Evolutionary conservation across 768 basidiomycete species (phyloP).

Genomic region (Leccinum rimulosum): DNA sequence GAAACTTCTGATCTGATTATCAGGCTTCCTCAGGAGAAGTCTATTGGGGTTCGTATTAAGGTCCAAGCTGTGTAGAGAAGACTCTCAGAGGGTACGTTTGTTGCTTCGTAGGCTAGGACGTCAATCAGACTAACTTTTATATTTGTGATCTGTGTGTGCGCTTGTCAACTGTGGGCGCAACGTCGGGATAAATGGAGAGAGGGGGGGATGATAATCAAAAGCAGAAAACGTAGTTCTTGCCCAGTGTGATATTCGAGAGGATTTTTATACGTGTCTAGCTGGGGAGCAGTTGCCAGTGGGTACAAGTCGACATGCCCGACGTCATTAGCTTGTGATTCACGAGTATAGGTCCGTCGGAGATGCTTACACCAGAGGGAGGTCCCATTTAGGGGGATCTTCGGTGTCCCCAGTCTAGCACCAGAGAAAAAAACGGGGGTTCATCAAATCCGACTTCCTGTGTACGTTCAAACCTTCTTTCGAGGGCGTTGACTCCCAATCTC

Average conservation of each 20-base stretch:
- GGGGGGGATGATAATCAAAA: background rate
- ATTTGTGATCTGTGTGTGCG: background rate
- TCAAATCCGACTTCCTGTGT: background rate
- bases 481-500: conserved; percentile 3
- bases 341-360: too few relatives aligned
- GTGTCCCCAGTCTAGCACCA: background rate
- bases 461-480: background rate
- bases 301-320: too few relatives aligned
- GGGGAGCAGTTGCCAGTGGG: too few relatives aligned
- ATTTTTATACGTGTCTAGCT: background rate
- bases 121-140: background rate
- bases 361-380: background rate
- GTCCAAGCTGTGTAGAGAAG: background rate
- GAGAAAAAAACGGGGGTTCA: background rate
- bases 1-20: background rate
- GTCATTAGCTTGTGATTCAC: background rate
- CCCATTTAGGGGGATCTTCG: conserved; percentile 8
- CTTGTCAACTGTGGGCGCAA: background rate
- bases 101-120: background rate
- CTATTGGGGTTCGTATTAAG: background rate
- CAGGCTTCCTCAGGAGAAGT: too few relatives aligned
- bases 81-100: too few relatives aligned
- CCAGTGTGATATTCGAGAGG: too few relatives aligned
- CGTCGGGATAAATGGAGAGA: background rate
- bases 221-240: too few relatives aligned